Evolutionary conservation across 768 basidiomycete genomes (phyloP), one percentile per base, ranked within the genome.

Genomic region (Tulasnella sp.): DNA sequence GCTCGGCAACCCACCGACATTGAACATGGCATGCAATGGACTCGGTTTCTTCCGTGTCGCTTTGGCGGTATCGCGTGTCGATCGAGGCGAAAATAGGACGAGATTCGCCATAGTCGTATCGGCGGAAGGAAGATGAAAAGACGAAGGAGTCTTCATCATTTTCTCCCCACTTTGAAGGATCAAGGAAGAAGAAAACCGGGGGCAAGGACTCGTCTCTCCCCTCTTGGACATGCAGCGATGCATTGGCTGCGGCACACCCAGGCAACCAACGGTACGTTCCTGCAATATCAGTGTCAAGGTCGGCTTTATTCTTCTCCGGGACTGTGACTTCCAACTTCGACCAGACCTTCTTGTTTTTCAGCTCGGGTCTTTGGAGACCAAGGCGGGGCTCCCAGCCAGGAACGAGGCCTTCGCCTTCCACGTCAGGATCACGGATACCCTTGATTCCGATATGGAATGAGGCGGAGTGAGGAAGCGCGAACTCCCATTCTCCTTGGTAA

Each of bases 221-320:
- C 34, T 87, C 83, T 81, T 89, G 92, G 85, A 90, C 91, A 85
- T 97, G 95, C 72, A 98, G 87, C 31, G 93, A 93, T 36, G 89
- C 88, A 83, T 93, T 95, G 10, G 97, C 95, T 1, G 94, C 95
- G 9, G 96, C 96, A 79, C 97, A 98, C 83, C 92, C 92, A 81
- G 94, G 92, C 76, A 96, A 87, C 73, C 96, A 90, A 36, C 86
- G 85, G 83, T 98, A 98, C 1, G 86, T 87, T 7, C 97, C 97
- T 8, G 92, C 91, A 71, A 98, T 91, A 83, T 94, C 90, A 71
- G 92, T 91, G 84, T 97, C 96, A 40, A 94, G 89, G 77, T 86
- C 79, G 10, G 86, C 83, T 38, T 88, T 87, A 8, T 82, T 80
- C 42, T 88, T 87, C 12, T 85, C 82, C 0, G 89, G 87, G 4